phyloP scores from a whole-genome alignment of 768 basidiomycete genomes.

The Leccinum ochraceum region DNA sequence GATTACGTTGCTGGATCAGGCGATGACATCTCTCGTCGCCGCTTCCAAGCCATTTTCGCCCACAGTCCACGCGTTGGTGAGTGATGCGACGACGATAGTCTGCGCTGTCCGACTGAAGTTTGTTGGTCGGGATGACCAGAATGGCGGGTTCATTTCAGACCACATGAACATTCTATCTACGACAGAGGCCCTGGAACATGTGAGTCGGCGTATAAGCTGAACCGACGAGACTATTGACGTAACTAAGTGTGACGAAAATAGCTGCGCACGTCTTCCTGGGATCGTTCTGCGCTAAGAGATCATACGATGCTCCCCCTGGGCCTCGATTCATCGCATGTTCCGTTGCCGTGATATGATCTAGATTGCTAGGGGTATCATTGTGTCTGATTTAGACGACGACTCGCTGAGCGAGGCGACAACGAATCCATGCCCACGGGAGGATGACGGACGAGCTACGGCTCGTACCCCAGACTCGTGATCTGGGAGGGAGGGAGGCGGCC shows the following conservation, averaged over 20 bases:
- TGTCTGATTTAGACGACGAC: background rate
- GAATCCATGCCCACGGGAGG: too few species aligned
- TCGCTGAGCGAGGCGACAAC: too few species aligned
- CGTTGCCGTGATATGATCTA: slow-evolving; percentile 14
- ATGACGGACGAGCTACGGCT: too few species aligned
- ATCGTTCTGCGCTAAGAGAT: slow-evolving; percentile 45
- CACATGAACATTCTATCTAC: slow-evolving; percentile 76
- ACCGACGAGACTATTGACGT: background rate
- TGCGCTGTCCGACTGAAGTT: background rate
- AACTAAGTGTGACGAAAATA: slow-evolving; percentile 30
- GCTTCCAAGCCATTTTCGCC: slow-evolving; percentile 65
- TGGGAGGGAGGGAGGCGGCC: too few species aligned
- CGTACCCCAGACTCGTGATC: too few species aligned
- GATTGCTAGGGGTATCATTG: background rate
- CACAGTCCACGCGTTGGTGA: slow-evolving; percentile 69
- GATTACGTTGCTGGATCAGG: slow-evolving; percentile 36
- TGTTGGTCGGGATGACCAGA: slow-evolving; percentile 32
- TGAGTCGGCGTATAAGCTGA: slow-evolving; percentile 28
- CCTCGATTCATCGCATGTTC: slow-evolving; percentile 35
- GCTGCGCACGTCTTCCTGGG: slow-evolving; percentile 59
- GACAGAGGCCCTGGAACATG: slow-evolving; percentile 58
- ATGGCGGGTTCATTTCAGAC: slow-evolving; percentile 56
- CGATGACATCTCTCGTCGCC: slow-evolving; percentile 51
- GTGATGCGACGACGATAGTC: slow-evolving; percentile 21
- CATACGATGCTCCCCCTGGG: slow-evolving; percentile 60